These are phyloP conservation scores for Lizonia empirigonia DNA, from an alignment of 2,329 filamentous ascomycete species.

Conservation along the genomic window DNA sequence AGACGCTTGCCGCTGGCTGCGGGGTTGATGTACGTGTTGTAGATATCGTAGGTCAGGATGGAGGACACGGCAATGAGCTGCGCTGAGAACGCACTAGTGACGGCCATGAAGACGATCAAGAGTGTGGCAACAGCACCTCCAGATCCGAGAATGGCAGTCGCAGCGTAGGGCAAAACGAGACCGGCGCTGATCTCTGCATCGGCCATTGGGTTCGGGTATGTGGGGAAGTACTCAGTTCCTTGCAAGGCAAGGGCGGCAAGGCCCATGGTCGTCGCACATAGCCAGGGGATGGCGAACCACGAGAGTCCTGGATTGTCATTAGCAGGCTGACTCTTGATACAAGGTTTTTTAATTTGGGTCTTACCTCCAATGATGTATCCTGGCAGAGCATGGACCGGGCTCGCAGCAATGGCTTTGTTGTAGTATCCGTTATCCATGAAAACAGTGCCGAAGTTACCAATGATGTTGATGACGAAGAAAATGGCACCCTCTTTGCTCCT, in stretches of 20 bases:
- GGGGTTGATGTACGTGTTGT: constrained; percentile 84
- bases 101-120: constrained; percentile 56
- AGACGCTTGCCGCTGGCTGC: constrained; percentile 73
- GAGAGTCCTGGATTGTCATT: constrained; percentile 40
- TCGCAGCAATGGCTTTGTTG: constrained; percentile 89
- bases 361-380: constrained; percentile 56
- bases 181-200: constrained; percentile 34
- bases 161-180: constrained; percentile 42
- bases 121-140: constrained; percentile 40
- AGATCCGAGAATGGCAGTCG: constrained; percentile 39
- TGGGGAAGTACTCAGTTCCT: constrained; percentile 50
- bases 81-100: constrained; percentile 52
- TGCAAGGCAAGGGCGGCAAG: constrained; percentile 53
- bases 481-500: constrained; percentile 77
- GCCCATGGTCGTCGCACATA: constrained; percentile 55
- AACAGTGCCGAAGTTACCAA: constrained; percentile 82
- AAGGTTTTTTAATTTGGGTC: not conserved
- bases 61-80: constrained; percentile 72
- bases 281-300: constrained; percentile 57
- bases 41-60: constrained; percentile 87
- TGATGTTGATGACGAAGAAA: constrained; percentile 90
- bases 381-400: constrained; percentile 81
- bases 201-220: constrained; percentile 45
- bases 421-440: constrained; percentile 85
- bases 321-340: constrained; percentile 24